phyloP scores from a whole-genome alignment of 768 basidiomycete species.

The Lentinula sp. region DNA sequence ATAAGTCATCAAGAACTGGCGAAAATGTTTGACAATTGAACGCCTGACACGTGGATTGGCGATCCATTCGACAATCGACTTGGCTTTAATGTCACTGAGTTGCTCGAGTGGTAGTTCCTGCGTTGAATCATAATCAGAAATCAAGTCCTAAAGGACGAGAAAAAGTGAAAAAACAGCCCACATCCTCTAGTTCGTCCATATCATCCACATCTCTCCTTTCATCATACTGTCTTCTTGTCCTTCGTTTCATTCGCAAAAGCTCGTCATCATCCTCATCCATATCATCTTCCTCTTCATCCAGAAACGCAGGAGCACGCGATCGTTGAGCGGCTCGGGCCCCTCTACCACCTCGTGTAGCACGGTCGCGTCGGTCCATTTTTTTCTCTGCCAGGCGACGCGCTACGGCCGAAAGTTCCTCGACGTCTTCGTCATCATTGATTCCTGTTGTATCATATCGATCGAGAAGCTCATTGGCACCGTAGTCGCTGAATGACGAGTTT shows the following conservation, averaged over 20 bases:
- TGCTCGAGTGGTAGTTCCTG: slow-evolving; percentile 95
- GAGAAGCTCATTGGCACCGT: slow-evolving; percentile 73
- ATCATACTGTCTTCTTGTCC: slow-evolving; percentile 89
- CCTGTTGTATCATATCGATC: slow-evolving; percentile 86
- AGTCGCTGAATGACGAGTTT: slow-evolving; percentile 51
- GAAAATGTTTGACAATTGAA: slow-evolving; percentile 89
- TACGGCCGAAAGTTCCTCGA: slow-evolving; percentile 59
- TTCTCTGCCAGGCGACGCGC: slow-evolving; percentile 79
- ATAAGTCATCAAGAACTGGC: slow-evolving; percentile 92
- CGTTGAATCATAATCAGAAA: slow-evolving; percentile 11
- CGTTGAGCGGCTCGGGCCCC: slow-evolving; percentile 74
- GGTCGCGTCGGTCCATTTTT: slow-evolving; percentile 86
- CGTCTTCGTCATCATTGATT: slow-evolving; percentile 76
- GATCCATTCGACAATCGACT: slow-evolving; percentile 97
- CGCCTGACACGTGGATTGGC: slow-evolving; percentile 86
- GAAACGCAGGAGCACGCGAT: slow-evolving; percentile 79
- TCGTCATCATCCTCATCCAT: slow-evolving; percentile 68
- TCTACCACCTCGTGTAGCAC: slow-evolving; percentile 58
- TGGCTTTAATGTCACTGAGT: slow-evolving; percentile 95
- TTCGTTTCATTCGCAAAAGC: slow-evolving; percentile 64
- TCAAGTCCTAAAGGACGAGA: not conserved
- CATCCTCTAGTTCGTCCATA: slow-evolving; percentile 83
- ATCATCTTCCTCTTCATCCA: slow-evolving; percentile 79
- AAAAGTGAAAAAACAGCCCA: slow-evolving; percentile 27
- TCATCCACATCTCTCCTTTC: slow-evolving; percentile 89